Conservation (phyloP, 2,329 filamentous ascomycete genomes). For the Stagonosporopsis chrysanthemi region DNA sequence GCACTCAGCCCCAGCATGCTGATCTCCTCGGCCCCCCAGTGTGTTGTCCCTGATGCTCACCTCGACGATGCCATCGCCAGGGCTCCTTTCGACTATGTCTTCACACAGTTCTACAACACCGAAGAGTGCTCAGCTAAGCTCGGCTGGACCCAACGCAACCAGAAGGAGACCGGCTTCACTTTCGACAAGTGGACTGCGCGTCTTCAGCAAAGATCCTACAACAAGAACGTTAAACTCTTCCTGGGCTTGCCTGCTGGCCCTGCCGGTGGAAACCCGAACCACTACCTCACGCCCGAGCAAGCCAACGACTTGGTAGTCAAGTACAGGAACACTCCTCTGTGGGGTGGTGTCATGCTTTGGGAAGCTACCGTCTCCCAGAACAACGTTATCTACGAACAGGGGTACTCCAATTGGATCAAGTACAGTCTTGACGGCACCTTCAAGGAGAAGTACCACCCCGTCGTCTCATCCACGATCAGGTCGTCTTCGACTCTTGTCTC, state of each 20-base stretch:
- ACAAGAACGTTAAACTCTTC: conserved; percentile 59
- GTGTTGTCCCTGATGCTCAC: conserved; percentile 56
- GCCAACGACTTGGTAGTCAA: conserved; percentile 55
- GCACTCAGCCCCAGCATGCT: conserved; percentile 51
- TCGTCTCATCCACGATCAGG: conserved; percentile 21
- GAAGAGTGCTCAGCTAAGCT: conserved; percentile 57
- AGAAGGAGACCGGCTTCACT: conserved; percentile 52
- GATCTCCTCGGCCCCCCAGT: conserved; percentile 63
- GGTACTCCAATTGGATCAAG: conserved; percentile 60
- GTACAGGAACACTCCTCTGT: conserved; percentile 46
- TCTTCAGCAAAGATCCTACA: conserved; percentile 51
- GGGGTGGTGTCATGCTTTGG: conserved; percentile 69
- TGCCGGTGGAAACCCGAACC: conserved; percentile 34
- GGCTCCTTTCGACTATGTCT: conserved; percentile 61
- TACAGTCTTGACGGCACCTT: conserved; percentile 39
- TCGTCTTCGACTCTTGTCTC: conserved; percentile 11
- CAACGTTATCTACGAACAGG: conserved; percentile 55
- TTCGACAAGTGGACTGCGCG: conserved; percentile 53
- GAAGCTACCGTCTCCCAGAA: conserved; percentile 60
- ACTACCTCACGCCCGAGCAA: conserved; percentile 59
- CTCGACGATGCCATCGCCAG: conserved; percentile 55
- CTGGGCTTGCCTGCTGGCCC: conserved; percentile 57
- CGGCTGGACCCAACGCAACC: conserved; percentile 40
- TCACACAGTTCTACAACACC: conserved; percentile 66
- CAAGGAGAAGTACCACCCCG: conserved; percentile 26